Evolutionary conservation across 108 stramenopile species (phyloP).

Genomic region (Cyclotella cryptica): DNA sequence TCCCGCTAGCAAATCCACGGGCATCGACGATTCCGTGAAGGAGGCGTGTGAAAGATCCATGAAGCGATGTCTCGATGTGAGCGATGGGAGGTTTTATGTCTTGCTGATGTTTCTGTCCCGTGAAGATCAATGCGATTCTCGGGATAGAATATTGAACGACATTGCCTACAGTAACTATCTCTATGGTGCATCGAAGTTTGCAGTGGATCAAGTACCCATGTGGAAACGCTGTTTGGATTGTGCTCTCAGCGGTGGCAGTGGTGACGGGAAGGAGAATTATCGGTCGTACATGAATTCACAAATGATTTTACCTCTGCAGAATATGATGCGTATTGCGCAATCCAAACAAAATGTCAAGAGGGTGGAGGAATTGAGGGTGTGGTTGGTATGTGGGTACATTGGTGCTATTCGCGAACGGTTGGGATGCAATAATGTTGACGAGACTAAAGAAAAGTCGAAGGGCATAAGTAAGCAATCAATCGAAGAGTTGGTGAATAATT

Average conservation of each 20-base stretch:
- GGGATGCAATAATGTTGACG: constrained; percentile 13
- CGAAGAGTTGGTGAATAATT: constrained; percentile 19
- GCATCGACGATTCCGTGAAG: background rate
- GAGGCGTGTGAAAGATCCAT: constrained; percentile 3
- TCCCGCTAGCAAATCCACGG: background rate
- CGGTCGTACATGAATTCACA: constrained; percentile 17
- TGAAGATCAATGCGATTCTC: background rate
- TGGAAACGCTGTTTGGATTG: constrained; percentile 52
- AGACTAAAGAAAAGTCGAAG: background rate
- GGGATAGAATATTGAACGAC: background rate
- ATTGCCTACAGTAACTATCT: constrained; percentile 41
- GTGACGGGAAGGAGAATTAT: constrained; percentile 12
- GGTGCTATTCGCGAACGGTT: constrained; percentile 12
- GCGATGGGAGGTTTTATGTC: constrained; percentile 42
- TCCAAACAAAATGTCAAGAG: constrained; percentile 65
- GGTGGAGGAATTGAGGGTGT: constrained; percentile 54
- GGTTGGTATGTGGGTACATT: constrained; percentile 55
- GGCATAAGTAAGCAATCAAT: constrained; percentile 3
- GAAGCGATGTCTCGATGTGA: constrained; percentile 47
- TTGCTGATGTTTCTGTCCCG: constrained; percentile 18
- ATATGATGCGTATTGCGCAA: constrained; percentile 66
- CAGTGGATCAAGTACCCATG: constrained; percentile 31
- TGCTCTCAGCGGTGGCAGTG: constrained; percentile 13
- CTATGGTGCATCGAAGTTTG: constrained; percentile 27
- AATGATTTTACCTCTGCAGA: constrained; percentile 52